Conservation (phyloP, 768 basidiomycete genomes). For the Pleurotus tuber-regium region DNA sequence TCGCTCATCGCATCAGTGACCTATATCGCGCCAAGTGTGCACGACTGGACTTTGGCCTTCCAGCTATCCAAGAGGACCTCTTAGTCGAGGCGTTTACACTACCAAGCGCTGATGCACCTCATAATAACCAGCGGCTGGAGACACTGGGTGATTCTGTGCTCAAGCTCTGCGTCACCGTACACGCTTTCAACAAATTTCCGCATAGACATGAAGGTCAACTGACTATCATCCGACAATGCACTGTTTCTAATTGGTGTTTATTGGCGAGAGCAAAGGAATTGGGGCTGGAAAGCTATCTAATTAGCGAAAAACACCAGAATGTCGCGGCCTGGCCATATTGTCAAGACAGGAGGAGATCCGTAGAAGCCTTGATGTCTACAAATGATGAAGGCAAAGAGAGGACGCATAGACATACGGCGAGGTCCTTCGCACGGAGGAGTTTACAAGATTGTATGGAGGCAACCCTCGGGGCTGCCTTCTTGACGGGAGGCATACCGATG, state of each 20-base stretch:
- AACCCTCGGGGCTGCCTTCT: slow-evolving; percentile 71
- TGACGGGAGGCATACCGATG: slow-evolving; percentile 69
- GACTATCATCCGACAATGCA: slow-evolving; percentile 56
- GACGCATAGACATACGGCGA: slow-evolving; percentile 30
- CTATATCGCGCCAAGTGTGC: slow-evolving; percentile 57
- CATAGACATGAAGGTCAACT: slow-evolving; percentile 84
- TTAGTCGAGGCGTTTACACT: slow-evolving; percentile 76
- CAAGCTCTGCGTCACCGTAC: slow-evolving; percentile 71
- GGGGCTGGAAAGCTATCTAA: slow-evolving; percentile 62
- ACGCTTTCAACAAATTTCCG: slow-evolving; percentile 75
- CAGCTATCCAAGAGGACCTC: slow-evolving; percentile 52
- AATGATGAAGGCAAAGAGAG: slow-evolving; percentile 9
- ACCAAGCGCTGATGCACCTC: slow-evolving; percentile 59
- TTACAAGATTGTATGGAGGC: slow-evolving; percentile 92
- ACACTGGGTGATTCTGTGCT: slow-evolving; percentile 85
- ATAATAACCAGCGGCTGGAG: slow-evolving; percentile 84
- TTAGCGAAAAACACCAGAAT: slow-evolving; percentile 53
- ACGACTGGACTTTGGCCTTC: slow-evolving; percentile 55
- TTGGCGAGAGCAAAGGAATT: slow-evolving; percentile 63
- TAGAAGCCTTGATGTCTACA: slow-evolving; percentile 10
- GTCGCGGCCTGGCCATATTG: slow-evolving; percentile 59
- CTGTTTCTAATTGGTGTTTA: slow-evolving; percentile 70
- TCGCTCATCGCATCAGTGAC: slow-evolving; percentile 66
- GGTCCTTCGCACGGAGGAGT: slow-evolving; percentile 62
- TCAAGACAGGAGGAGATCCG: slow-evolving; percentile 34